A percentile compares a stretch with the other conserved stretches of the same genome.
These are phyloP conservation scores for Leucogyrophana mollusca DNA, from an alignment of 768 basidiomycete genomes.

Conservation along the genomic window DNA sequence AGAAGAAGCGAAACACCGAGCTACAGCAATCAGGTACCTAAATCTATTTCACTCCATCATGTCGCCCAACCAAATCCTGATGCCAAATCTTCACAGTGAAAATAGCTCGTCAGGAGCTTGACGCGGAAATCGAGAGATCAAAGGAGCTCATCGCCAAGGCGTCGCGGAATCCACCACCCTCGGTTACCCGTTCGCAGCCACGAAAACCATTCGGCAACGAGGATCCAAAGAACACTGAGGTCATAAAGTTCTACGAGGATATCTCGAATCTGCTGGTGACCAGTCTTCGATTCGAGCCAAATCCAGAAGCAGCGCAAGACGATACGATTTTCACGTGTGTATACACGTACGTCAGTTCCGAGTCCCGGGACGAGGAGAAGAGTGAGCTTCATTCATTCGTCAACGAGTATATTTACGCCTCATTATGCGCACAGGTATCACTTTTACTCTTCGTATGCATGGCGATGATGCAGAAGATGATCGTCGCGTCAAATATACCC, in stretches of 20 bases:
- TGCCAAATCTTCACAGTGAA: constrained; percentile 37
- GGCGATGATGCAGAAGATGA: constrained; percentile 33
- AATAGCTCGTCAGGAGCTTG: constrained; percentile 52
- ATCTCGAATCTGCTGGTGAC: constrained; percentile 76
- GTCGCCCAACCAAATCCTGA: background rate
- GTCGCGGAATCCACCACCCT: constrained; percentile 38
- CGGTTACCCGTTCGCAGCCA: constrained; percentile 33
- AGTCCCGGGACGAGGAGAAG: constrained; percentile 32
- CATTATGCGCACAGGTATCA: constrained; percentile 52
- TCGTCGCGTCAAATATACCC: constrained; percentile 51
- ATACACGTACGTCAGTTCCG: constrained; percentile 49
- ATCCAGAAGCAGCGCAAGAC: constrained; percentile 41
- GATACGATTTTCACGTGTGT: constrained; percentile 67
- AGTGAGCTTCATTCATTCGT: constrained; percentile 15
- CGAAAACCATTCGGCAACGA: constrained; percentile 38
- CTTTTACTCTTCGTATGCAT: constrained; percentile 55
- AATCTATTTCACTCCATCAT: constrained; percentile 11
- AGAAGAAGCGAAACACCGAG: constrained; percentile 45
- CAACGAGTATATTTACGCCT: background rate
- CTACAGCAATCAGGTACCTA: constrained; percentile 53
- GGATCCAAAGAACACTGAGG: constrained; percentile 57
- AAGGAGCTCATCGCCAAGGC: constrained; percentile 42
- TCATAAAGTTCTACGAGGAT: constrained; percentile 82
- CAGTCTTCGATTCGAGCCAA: constrained; percentile 50
- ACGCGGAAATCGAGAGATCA: constrained; percentile 60